Base-by-base conservation (phyloP, 352 stramenopile genomes). In the Globisporangium paddicum region DNA sequence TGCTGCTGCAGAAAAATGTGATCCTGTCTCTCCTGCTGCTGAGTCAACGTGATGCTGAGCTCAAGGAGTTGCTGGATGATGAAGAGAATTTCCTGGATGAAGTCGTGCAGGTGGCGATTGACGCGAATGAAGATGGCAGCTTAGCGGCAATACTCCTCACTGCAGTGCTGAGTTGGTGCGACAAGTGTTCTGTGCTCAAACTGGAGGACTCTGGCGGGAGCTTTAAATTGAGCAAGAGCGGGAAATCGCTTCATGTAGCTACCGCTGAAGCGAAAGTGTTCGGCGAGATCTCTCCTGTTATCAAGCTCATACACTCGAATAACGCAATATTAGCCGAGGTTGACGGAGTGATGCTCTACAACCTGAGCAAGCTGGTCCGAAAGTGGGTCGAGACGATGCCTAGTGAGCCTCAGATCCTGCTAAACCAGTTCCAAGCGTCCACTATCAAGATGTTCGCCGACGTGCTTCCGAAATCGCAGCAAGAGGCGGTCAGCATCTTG, bases 1-100 rank as follows among this genome's bases (percentile, higher is more conserved):
- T 53, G 11, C 32, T 64, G 13, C 26, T 64, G 58, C 48, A 64
- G 32, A 58, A 52, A 25, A 64, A 59, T 30, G 38, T 64, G 40
- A 11, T 64, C 9, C 40, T 64, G 14, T 52, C 48, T 6, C 42
- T 64, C 23, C 25, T 59, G 5, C 16, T 58, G 16, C 0, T 64
- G 14, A 52, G 26, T 19, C 58, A 21, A 30, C 23, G 21, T n/a
- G 28, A n/a, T 21, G 5, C 37, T n/a, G 48, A 37, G 21, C 40
- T 58, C 38, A 37, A 53, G 34, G 30, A 28, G 1, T 19, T 28
- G 45, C 35, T 62, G 34, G 25, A 40, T 8, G n/a, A n/a, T n/a
- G 47, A 58, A 11, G 28, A 41, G 11, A 14, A 38, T 5, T 53
- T 64, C 32, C 28, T 53, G 3, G 16, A 23, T 18, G 58, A 58